Base-by-base conservation (phyloP, 345 rosid genomes). In the Erysimum cheiranthoides region DNA sequence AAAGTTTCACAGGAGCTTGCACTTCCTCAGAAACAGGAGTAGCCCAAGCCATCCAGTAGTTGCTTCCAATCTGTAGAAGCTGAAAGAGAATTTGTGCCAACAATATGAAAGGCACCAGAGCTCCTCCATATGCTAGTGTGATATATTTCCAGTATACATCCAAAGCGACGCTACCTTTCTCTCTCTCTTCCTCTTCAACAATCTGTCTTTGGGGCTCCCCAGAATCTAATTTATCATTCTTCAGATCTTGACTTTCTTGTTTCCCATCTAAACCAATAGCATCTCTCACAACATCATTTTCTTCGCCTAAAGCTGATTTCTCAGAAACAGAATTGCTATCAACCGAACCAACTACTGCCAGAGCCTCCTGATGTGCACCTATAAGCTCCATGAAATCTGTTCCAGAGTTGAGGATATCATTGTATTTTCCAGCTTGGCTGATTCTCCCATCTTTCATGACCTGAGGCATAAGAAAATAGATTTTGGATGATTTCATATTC, bases 31-130 rank as follows among this genome's bases (percentile, higher is more conserved):
- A 89, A 66, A 82, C 80, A 0, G 93, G 93, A 73, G 90, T 84
- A 66, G 85, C 97, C 95, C 88, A 86, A 17, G 91, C 91, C 95
- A 91, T 91, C 97, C 91, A 91, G 59, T 91, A 89, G 70, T 89
- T 89, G 85, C 95, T 89, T 35, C 93, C 90, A 31, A 89, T 91
- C 82, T 89, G 91, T 63, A 89, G 87, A 68, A 79, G 6, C 83
- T 89, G 90, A 74, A 86, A 89, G 51, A 88, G 68, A 79, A 78
- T 68, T 43, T 88, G 95, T 31, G 84, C 90, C 73, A 89, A 70
- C 76, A 91, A 73, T 78, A 89, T 83, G 53, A 84, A 72, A 21
- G 97, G 97, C 63, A 86, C 89, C 25, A 89, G 90, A 50, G 85
- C 90, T 78, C 93, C 95, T 47, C 91, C 88, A 32, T 87, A 85